Conservation (phyloP, 1,139 yeast species). For the Geotrichum reessii region DNA sequence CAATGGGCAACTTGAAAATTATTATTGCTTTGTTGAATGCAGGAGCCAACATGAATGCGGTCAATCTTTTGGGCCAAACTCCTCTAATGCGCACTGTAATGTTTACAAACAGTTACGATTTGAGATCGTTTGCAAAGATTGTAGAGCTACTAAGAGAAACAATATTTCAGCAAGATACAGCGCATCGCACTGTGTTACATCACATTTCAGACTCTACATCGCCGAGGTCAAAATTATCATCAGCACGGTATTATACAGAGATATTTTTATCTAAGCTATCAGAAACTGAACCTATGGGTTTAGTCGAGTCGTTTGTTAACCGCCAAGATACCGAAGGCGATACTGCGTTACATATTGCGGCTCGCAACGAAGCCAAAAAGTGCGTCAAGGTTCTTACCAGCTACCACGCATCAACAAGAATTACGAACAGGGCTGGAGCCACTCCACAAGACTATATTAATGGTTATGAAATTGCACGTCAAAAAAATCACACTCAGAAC, state of each 20-base stretch:
- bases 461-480: constrained; percentile 38
- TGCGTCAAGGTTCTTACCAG: constrained; percentile 67
- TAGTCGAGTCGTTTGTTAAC: constrained; percentile 54
- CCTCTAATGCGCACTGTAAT: constrained; percentile 77
- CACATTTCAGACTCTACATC: constrained; percentile 66
- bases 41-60: constrained; percentile 72
- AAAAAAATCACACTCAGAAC: background rate
- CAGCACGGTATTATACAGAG: constrained; percentile 80
- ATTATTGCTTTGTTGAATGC: constrained; percentile 61
- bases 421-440: constrained; percentile 64
- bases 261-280: constrained; percentile 63
- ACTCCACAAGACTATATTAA: constrained; percentile 69
- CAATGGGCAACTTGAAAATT: constrained; percentile 75
- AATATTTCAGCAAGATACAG: constrained; percentile 59
- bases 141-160: constrained; percentile 64
- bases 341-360: constrained; percentile 80
- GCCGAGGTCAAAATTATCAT: constrained; percentile 57
- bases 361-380: constrained; percentile 66
- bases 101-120: constrained; percentile 82
- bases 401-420: constrained; percentile 66
- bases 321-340: constrained; percentile 80
- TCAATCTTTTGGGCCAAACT: constrained; percentile 74
- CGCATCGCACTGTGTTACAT: constrained; percentile 67
- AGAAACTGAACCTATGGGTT: constrained; percentile 50
- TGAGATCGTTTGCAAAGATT: constrained; percentile 66